Evolutionary conservation across 2,329 filamentous ascomycete species (phyloP).

Genomic region (Colletotrichum sp.): DNA sequence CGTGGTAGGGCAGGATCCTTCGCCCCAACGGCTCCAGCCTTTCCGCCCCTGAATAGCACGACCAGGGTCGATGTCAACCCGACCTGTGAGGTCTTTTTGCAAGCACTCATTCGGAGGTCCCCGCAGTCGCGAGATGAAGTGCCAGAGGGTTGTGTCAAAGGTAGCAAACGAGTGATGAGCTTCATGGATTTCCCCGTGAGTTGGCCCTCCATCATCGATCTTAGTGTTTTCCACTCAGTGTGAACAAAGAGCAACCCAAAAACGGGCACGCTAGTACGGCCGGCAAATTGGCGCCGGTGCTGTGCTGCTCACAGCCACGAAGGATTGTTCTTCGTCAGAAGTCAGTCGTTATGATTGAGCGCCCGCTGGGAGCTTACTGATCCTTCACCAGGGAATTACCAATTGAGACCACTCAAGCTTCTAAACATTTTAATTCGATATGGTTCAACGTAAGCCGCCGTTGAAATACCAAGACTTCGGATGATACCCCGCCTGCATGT

Average conservation of each 20-base stretch:
- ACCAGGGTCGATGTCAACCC: neutral
- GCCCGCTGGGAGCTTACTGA: neutral
- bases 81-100: neutral
- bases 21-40: neutral
- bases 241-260: neutral
- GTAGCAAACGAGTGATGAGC: neutral
- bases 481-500: neutral
- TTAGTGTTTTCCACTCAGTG: neutral
- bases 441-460: neutral
- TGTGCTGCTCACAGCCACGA: neutral
- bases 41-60: neutral
- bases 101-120: neutral
- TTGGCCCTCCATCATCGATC: neutral
- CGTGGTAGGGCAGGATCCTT: constrained; percentile 5
- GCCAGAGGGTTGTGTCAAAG: neutral
- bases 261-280: neutral
- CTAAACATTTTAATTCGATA: neutral
- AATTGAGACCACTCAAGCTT: neutral
- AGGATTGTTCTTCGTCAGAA: neutral
- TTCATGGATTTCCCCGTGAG: neutral
- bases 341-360: neutral
- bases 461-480: neutral
- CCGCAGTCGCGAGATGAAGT: neutral
- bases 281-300: neutral
- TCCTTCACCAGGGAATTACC: neutral